Evolutionary conservation across 192 early-diverging fungal species (phyloP).

Genomic region (Backusella tuberculispora): DNA sequence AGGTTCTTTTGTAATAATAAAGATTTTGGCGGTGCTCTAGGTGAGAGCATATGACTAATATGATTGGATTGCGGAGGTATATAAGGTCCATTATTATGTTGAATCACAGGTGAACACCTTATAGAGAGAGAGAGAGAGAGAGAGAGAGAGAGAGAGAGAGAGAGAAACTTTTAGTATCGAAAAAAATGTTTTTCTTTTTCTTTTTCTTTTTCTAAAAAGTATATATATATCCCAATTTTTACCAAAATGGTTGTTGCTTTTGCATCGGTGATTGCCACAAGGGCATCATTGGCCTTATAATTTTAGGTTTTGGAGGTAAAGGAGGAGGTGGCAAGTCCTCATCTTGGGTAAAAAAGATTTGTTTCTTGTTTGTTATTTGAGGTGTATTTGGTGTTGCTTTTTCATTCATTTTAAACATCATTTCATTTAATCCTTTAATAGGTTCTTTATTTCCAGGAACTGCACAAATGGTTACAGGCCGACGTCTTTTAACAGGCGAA

Average conservation of each 20-base stretch:
- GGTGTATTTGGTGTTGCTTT: neutral
- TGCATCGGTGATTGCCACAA: neutral
- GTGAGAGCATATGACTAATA: conserved; percentile 26
- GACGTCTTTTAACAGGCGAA: conserved; percentile 35
- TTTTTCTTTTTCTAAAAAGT: too few relatives aligned
- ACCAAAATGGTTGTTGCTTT: neutral
- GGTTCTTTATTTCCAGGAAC: conserved; percentile 25
- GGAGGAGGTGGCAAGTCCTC: conserved; percentile 19
- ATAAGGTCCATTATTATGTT: too few relatives aligned
- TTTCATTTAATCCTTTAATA: conserved; percentile 21
- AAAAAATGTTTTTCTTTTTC: too few relatives aligned
- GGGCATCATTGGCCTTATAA: neutral
- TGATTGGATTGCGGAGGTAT: conserved; percentile 15
- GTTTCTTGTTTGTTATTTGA: conserved; percentile 4
- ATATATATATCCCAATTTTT: neutral
- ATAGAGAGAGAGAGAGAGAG: too few relatives aligned
- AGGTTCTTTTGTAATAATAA: conserved; percentile 1
- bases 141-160: too few relatives aligned
- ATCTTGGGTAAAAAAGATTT: neutral
- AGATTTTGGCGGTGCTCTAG: neutral
- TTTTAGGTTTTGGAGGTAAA: conserved; percentile 26
- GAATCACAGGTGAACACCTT: too few relatives aligned
- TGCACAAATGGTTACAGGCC: conserved; percentile 39
- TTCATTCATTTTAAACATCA: conserved; percentile 26
- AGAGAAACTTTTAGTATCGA: too few relatives aligned